Evolutionary conservation across 441 rosid genomes (phyloP).

Genomic region (Populus tomentosa): DNA sequence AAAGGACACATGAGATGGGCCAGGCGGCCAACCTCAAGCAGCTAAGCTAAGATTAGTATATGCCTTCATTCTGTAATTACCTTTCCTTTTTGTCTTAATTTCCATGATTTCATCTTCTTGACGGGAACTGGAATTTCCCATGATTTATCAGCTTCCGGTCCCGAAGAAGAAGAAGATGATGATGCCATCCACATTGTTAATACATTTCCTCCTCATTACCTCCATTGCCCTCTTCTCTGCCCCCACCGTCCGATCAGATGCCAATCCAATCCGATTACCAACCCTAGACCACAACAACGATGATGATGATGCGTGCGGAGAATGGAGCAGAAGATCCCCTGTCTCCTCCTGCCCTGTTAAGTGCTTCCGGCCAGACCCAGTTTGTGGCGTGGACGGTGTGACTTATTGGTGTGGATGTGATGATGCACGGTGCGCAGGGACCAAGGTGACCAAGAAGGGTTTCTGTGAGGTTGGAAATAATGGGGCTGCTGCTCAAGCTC

Average conservation of each 20-base stretch:
- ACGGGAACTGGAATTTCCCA: neutral
- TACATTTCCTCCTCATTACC: neutral
- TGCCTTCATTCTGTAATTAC: neutral
- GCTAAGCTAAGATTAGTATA: neutral
- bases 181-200: neutral
- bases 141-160: no score
- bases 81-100: neutral
- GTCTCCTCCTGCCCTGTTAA: conserved; percentile 53
- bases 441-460: conserved; percentile 51
- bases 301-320: conserved; percentile 26
- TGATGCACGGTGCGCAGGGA: conserved; percentile 64
- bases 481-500: conserved; percentile 63
- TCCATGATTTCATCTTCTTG: neutral
- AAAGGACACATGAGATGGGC: neutral
- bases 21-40: neutral
- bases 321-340: neutral
- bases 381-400: conserved; percentile 65
- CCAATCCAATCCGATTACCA: neutral
- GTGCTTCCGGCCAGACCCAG: conserved; percentile 76
- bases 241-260: conserved; percentile 1
- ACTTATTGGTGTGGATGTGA: conserved; percentile 80
- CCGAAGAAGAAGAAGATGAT: neutral
- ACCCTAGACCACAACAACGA: neutral
- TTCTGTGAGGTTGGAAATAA: conserved; percentile 60
- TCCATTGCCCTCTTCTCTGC: neutral